Evolutionary conservation across 176 grass and related monocot species (phyloP).

Genomic region (Eleusine indica): DNA sequence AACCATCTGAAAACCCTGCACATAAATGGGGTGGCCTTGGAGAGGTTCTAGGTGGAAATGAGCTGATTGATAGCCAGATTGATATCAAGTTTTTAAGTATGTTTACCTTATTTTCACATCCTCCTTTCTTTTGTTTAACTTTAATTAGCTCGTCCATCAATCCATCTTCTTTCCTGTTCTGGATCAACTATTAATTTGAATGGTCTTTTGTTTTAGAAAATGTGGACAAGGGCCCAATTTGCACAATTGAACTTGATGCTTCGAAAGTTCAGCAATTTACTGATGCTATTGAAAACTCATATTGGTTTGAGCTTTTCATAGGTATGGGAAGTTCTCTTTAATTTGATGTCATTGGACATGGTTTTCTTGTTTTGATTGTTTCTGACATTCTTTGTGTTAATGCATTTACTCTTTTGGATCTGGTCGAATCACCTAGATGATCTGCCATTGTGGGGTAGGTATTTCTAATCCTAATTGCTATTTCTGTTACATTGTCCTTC

Average conservation of each 20-base stretch:
- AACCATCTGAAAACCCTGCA: conserved; percentile 70
- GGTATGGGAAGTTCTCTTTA: conserved; percentile 54
- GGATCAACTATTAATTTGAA: not conserved
- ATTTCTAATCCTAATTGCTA: conserved; percentile 23
- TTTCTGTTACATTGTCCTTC: conserved; percentile 28
- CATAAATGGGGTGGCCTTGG: conserved; percentile 99
- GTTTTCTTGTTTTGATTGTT: conserved; percentile 23
- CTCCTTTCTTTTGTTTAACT: conserved; percentile 38
- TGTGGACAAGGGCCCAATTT: conserved; percentile 76
- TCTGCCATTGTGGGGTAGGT: conserved; percentile 94
- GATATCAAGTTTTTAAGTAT: conserved; percentile 93
- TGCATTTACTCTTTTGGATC: conserved; percentile 18
- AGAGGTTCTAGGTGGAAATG: conserved; percentile 98
- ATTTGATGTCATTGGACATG: conserved; percentile 17
- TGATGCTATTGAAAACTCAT: conserved; percentile 88
- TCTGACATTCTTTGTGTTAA: conserved; percentile 40
- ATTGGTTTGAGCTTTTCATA: conserved; percentile 99
- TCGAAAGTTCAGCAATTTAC: conserved; percentile 82
- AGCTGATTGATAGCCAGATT: conserved; percentile 96
- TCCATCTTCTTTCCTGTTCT: conserved; percentile 24
- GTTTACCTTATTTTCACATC: conserved; percentile 43
- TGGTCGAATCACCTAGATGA: conserved; percentile 65
- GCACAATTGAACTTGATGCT: conserved; percentile 82
- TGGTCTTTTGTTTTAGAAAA: conserved; percentile 56
- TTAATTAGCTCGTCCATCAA: conserved; percentile 15